A percentile compares a stretch with the other conserved stretches of the same genome.
phyloP scores from a whole-genome alignment of 805 yeast genomes.

The Myxozyma nipponensis region DNA sequence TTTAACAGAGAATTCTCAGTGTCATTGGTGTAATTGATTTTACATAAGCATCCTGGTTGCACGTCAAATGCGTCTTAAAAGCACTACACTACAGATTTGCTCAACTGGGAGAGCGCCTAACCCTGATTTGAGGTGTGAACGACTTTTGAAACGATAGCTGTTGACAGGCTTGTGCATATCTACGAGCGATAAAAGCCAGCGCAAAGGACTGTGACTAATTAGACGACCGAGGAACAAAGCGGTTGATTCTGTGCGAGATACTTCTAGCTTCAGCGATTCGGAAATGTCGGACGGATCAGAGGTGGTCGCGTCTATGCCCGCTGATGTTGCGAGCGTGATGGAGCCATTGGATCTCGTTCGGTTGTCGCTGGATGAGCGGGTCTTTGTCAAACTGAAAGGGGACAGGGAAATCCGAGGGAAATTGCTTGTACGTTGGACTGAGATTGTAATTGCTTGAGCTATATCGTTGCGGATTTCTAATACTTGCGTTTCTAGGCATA shows the following conservation, averaged over 20 bases:
- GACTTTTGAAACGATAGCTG: no score
- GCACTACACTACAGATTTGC: no score
- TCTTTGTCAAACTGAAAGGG: conserved; percentile 86
- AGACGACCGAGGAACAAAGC: not conserved
- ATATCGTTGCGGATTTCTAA: not conserved
- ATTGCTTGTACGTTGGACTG: conserved; percentile 74
- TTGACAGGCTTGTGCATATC: no score
- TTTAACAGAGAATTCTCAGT: no score
- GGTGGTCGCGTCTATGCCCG: conserved; percentile 8
- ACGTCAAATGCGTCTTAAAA: no score
- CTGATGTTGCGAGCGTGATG: conserved; percentile 31
- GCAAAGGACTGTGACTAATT: not conserved
- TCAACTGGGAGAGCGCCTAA: no score
- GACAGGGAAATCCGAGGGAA: conserved; percentile 88
- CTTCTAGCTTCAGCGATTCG: no score
- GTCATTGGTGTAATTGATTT: no score
- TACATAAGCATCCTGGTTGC: no score
- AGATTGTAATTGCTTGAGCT: conserved; percentile 11
- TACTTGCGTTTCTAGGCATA: conserved; percentile 51
- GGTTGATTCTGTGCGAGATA: no score
- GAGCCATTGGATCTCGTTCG: conserved; percentile 92
- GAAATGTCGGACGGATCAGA: conserved; percentile 12
- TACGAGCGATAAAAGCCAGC: no score
- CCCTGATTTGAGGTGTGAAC: no score
- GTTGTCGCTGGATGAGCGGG: conserved; percentile 78